Conservation (phyloP, 2,329 filamentous ascomycete genomes). For the Dactylellina drechsleri region DNA sequence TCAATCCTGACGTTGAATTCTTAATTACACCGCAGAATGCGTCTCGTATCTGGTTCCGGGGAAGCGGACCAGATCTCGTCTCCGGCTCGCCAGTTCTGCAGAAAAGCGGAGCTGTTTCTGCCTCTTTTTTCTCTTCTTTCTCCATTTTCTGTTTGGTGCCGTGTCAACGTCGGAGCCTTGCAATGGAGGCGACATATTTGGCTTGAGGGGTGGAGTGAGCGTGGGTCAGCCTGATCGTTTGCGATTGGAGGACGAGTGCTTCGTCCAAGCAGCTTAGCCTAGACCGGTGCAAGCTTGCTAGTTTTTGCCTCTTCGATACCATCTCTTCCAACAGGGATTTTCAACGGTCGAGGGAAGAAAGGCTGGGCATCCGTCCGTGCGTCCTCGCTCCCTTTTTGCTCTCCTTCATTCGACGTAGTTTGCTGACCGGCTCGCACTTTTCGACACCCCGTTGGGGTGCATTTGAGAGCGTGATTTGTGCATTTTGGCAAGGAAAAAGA, state of each 20-base stretch:
- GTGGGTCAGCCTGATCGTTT: background rate
- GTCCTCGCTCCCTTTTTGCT: background rate
- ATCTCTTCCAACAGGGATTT: constrained; percentile 24
- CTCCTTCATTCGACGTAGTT: background rate
- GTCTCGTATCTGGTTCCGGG: constrained; percentile 46
- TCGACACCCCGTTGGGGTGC: background rate
- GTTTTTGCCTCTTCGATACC: constrained; percentile 12
- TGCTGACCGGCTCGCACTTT: background rate
- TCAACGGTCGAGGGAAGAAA: constrained; percentile 4
- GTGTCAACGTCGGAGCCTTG: constrained; percentile 13
- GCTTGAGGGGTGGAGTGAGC: background rate
- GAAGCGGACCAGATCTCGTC: constrained; percentile 53
- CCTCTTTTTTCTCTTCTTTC: background rate
- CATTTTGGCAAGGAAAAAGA: background rate
- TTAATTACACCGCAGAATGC: constrained; percentile 1
- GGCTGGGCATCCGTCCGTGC: constrained; percentile 7
- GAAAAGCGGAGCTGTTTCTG: constrained; percentile 49
- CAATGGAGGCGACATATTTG: background rate
- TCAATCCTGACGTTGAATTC: too few relatives aligned
- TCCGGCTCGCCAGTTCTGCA: constrained; percentile 35
- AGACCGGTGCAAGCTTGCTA: constrained; percentile 21
- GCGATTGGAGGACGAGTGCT: constrained; percentile 24
- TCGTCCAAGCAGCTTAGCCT: constrained; percentile 34
- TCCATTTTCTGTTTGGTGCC: constrained; percentile 6
- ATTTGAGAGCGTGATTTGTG: too few relatives aligned